Evolutionary conservation across 306 rosid genomes (phyloP).

Genomic region (Trifolium pratense): DNA sequence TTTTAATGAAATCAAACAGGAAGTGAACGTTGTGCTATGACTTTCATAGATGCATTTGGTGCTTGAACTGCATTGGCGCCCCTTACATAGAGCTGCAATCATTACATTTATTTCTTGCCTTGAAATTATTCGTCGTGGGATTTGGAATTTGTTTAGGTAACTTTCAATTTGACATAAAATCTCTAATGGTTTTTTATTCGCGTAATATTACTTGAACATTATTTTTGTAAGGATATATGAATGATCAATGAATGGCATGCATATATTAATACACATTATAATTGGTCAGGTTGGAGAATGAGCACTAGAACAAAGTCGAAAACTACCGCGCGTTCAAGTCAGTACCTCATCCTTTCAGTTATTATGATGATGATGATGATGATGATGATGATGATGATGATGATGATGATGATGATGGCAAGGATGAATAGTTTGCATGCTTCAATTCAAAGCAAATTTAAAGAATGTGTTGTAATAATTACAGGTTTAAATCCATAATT

Average conservation of each 20-base stretch:
- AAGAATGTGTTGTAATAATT: no score
- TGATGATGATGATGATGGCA: constrained; percentile 39
- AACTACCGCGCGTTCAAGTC: constrained; percentile 70
- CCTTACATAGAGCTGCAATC: constrained; percentile 54
- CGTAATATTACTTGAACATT: not conserved
- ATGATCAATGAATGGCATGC: not conserved
- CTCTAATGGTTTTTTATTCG: not conserved
- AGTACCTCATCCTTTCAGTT: constrained; percentile 72
- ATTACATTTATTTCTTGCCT: constrained; percentile 54
- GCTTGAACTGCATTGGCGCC: constrained; percentile 53
- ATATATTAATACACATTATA: not conserved
- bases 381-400: constrained; percentile 43
- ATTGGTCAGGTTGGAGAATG: constrained; percentile 69
- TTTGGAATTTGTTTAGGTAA: constrained; percentile 83
- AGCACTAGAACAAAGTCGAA: constrained; percentile 76
- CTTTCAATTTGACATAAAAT: not conserved
- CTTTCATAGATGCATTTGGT: constrained; percentile 69
- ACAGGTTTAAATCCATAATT: no score
- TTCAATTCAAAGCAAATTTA: not conserved
- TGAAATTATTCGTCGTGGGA: constrained; percentile 74
- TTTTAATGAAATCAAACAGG: constrained; percentile 46
- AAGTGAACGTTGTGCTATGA: constrained; percentile 55
- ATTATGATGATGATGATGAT: constrained; percentile 43
- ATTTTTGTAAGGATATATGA: not conserved
- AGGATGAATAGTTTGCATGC: constrained; percentile 45